A percentile compares a stretch with the other conserved stretches of the same genome.
Evolutionary conservation across 2,329 filamentous ascomycete genomes (phyloP).

Genomic region (Venturia nashicola): DNA sequence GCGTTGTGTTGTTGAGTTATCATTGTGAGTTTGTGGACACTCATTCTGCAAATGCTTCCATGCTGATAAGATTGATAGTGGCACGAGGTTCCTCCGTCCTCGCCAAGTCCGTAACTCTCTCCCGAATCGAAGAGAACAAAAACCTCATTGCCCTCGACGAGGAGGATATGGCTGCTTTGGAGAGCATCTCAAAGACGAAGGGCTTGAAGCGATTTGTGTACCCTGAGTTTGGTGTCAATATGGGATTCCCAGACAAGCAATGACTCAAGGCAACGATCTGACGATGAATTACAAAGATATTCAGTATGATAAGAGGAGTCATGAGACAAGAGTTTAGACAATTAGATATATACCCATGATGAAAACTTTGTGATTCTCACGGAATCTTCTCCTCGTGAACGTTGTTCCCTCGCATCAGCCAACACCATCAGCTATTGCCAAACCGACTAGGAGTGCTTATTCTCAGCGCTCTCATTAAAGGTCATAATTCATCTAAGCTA

Average conservation of each 20-base stretch:
- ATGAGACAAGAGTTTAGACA: no score
- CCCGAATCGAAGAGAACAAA: constrained; percentile 58
- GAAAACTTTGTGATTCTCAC: no score
- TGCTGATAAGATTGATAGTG: constrained; percentile 31
- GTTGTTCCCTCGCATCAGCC: no score
- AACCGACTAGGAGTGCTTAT: no score
- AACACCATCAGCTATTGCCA: no score
- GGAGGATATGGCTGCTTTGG: constrained; percentile 45
- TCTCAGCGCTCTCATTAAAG: no score
- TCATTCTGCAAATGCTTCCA: no score
- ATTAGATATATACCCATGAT: no score
- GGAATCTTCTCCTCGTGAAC: no score
- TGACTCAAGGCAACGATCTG: constrained; percentile 18
- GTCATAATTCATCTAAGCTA: neutral
- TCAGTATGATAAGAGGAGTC: no score
- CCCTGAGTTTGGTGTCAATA: constrained; percentile 36
- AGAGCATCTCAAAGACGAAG: constrained; percentile 33
- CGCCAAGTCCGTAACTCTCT: constrained; percentile 58
- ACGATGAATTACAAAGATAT: neutral
- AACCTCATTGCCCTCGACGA: constrained; percentile 52
- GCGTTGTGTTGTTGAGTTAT: constrained; percentile 56
- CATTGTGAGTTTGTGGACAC: constrained; percentile 41
- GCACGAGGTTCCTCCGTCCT: constrained; percentile 58
- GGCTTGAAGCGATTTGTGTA: constrained; percentile 36
- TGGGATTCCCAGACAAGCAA: constrained; percentile 37